Percentiles rank a stretch among this genome's conserved stretches.
These are phyloP conservation scores for Diaporthe sp. DNA, from an alignment of 2,329 filamentous ascomycete genomes.

Conservation along the genomic window DNA sequence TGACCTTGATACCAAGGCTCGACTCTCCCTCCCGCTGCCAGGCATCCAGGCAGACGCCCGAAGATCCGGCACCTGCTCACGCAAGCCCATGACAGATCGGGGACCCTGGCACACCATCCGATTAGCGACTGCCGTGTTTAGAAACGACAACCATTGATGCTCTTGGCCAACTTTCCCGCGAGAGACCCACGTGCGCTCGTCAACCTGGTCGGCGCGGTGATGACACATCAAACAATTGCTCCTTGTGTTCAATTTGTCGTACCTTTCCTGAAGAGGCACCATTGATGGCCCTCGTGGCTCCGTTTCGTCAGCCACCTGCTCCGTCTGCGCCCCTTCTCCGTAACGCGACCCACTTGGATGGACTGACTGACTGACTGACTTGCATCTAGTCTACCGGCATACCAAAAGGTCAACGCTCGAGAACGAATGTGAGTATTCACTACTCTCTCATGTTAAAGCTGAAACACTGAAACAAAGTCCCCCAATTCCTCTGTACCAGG, in stretches of 20 bases:
- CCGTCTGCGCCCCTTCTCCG: neutral
- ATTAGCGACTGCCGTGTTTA: constrained; percentile 4
- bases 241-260: neutral
- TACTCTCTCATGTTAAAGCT: constrained; percentile 17
- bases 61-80: constrained; percentile 22
- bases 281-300: neutral
- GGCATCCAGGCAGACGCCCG: constrained; percentile 23
- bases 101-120: constrained; percentile 14
- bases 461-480: constrained; percentile 29
- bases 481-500: constrained; percentile 19
- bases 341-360: neutral
- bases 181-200: neutral
- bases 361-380: neutral
- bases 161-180: constrained; percentile 11
- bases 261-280: constrained; percentile 16
- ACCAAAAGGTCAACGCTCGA: neutral
- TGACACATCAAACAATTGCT: constrained; percentile 3
- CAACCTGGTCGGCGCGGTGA: neutral
- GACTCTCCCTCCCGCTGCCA: constrained; percentile 13
- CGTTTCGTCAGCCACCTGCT: constrained; percentile 4
- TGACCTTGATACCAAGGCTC: constrained; percentile 19
- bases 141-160: neutral
- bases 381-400: constrained; percentile 4
- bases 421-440: neutral
- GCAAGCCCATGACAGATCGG: constrained; percentile 13